phyloP scores from a whole-genome alignment of 176 grass and related monocot genomes.

The Microstegium vimineum region DNA sequence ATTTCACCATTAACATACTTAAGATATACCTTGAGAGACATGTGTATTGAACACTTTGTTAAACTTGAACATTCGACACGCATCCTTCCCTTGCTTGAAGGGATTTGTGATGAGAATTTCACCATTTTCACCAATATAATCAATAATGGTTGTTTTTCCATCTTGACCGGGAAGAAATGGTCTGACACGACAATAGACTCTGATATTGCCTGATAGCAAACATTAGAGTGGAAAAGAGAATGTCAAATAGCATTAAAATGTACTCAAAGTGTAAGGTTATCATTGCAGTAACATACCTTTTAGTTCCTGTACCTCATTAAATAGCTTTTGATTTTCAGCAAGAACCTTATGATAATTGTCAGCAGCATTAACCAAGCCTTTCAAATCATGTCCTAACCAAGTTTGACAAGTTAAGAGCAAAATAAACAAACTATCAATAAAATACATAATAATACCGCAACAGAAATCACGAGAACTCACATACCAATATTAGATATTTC shows the following conservation, averaged over 20 bases:
- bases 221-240: slow-evolving; percentile 14
- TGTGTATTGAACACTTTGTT: slow-evolving; percentile 76
- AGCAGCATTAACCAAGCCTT: slow-evolving; percentile 84
- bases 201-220: slow-evolving; percentile 74
- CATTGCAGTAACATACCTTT: slow-evolving; percentile 58
- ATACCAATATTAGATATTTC: slow-evolving; percentile 83
- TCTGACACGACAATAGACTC: slow-evolving; percentile 93
- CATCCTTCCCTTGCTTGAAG: slow-evolving; percentile 91
- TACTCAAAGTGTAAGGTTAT: neutral
- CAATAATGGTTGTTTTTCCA: slow-evolving; percentile 63
- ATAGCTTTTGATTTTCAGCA: slow-evolving; percentile 88
- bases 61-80: slow-evolving; percentile 89
- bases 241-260: slow-evolving; percentile 5
- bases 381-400: slow-evolving; percentile 64
- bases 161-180: slow-evolving; percentile 95
- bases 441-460: slow-evolving; percentile 7
- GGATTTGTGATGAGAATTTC: slow-evolving; percentile 86
- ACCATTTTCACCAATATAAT: slow-evolving; percentile 94
- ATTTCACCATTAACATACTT: neutral
- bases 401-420: neutral
- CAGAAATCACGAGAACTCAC: neutral
- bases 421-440: neutral
- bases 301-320: slow-evolving; percentile 96
- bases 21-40: slow-evolving; percentile 82
- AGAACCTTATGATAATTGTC: slow-evolving; percentile 91